Evolutionary conservation across 2,329 filamentous ascomycete genomes (phyloP).

Genomic region (Botrytis deweyae): DNA sequence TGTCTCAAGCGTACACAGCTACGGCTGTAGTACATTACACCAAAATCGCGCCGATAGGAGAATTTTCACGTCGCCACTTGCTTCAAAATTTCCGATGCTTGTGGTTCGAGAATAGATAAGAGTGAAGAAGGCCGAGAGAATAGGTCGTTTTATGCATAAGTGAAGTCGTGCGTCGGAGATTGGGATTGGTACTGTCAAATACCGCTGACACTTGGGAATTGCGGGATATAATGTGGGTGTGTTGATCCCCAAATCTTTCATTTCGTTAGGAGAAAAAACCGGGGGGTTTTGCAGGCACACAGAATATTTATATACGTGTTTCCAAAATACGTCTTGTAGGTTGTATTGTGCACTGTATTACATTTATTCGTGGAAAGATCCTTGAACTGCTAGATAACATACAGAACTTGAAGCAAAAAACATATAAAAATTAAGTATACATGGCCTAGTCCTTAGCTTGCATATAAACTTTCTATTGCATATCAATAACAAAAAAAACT

Average conservation of each 20-base stretch:
- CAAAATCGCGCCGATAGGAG: not conserved
- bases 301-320: too few species aligned
- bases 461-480: not conserved
- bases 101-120: not conserved
- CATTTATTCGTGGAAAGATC: not conserved
- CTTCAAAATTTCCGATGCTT: not conserved
- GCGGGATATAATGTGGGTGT: not conserved
- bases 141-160: not conserved
- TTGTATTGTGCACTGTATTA: not conserved
- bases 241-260: fast-evolving
- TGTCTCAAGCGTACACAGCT: not conserved
- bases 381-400: not conserved
- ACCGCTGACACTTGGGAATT: too few species aligned
- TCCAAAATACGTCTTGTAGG: not conserved
- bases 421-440: not conserved
- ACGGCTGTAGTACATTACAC: not conserved
- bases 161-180: not conserved
- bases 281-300: not conserved
- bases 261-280: not conserved
- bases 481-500: not conserved
- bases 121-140: not conserved
- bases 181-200: not conserved
- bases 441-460: not conserved
- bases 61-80: not conserved
- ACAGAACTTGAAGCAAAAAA: not conserved